These are phyloP conservation scores for Lodderomyces pseudojiufengensis DNA, from an alignment of 1,139 yeast genomes.

Conservation along the genomic window DNA sequence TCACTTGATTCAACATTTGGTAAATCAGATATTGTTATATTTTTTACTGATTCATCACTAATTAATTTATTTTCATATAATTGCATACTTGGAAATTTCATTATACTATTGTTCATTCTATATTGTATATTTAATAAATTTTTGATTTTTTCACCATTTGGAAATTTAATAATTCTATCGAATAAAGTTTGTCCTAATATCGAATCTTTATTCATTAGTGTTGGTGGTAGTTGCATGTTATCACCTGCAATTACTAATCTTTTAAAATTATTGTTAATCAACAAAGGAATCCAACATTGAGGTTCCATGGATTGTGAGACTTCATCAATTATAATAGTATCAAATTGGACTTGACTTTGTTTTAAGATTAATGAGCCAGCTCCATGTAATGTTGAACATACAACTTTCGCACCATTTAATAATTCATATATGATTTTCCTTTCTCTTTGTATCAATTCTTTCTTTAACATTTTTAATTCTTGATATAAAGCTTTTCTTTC, in stretches of 20 bases:
- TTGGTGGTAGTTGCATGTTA: constrained; percentile 82
- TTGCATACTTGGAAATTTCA: constrained; percentile 71
- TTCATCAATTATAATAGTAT: constrained; percentile 87
- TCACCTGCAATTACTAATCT: constrained; percentile 80
- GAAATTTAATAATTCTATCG: constrained; percentile 66
- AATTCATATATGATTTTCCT: constrained; percentile 58
- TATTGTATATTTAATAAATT: constrained; percentile 69
- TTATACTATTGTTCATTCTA: constrained; percentile 76
- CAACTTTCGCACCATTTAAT: constrained; percentile 59
- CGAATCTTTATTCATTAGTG: constrained; percentile 42
- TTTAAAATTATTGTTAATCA: constrained; percentile 56
- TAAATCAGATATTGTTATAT: constrained; percentile 53
- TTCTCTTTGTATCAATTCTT: constrained; percentile 68
- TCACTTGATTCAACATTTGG: constrained; percentile 42
- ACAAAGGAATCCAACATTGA: constrained; percentile 94
- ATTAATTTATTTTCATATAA: constrained; percentile 60
- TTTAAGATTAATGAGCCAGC: constrained; percentile 67
- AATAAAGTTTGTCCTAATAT: constrained; percentile 57
- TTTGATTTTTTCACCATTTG: constrained; percentile 46
- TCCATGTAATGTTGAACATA: constrained; percentile 84
- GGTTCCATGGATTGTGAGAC: constrained; percentile 94
- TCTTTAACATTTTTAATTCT: constrained; percentile 64
- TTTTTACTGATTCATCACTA: constrained; percentile 61
- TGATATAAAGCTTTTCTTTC: constrained; percentile 67
- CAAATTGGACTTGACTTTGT: constrained; percentile 49